A percentile compares a stretch with the other conserved stretches of the same genome.
Evolutionary conservation across 73 alveolate genomes (phyloP).

Genomic region (Stentor coeruleus): DNA sequence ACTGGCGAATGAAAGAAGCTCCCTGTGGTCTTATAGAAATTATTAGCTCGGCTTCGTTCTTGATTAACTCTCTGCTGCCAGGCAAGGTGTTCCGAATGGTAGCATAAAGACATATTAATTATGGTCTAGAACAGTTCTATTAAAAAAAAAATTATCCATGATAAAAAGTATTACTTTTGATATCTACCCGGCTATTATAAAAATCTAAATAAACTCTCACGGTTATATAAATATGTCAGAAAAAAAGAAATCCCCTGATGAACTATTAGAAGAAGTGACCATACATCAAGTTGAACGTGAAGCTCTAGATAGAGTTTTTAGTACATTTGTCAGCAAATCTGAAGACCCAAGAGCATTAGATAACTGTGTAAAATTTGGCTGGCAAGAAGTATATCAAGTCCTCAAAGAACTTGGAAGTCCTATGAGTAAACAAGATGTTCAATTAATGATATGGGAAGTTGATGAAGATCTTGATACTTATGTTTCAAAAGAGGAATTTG

Average conservation of each 20-base stretch:
- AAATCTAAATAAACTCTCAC: too few relatives aligned
- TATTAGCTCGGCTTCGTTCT: conserved; percentile 8
- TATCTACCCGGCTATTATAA: too few relatives aligned
- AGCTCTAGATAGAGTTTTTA: conserved; percentile 60
- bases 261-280: conserved; percentile 48
- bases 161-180: too few relatives aligned
- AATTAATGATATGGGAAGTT: conserved; percentile 85
- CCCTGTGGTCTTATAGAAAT: background rate
- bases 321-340: conserved; percentile 38
- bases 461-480: conserved; percentile 93
- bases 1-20: background rate
- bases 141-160: too few relatives aligned
- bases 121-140: too few relatives aligned
- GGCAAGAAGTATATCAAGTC: conserved; percentile 38
- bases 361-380: conserved; percentile 25
- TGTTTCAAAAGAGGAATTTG: conserved; percentile 85
- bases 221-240: too few relatives aligned
- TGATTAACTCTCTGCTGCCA: conserved; percentile 20
- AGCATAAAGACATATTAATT: background rate
- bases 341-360: background rate
- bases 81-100: conserved; percentile 17
- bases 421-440: conserved; percentile 72
- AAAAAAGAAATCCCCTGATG: conserved; percentile 71
- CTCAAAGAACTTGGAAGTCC: conserved; percentile 51
- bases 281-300: conserved; percentile 60